Evolutionary conservation across 352 stramenopile genomes (phyloP).

Genomic region (Pythium sp.): DNA sequence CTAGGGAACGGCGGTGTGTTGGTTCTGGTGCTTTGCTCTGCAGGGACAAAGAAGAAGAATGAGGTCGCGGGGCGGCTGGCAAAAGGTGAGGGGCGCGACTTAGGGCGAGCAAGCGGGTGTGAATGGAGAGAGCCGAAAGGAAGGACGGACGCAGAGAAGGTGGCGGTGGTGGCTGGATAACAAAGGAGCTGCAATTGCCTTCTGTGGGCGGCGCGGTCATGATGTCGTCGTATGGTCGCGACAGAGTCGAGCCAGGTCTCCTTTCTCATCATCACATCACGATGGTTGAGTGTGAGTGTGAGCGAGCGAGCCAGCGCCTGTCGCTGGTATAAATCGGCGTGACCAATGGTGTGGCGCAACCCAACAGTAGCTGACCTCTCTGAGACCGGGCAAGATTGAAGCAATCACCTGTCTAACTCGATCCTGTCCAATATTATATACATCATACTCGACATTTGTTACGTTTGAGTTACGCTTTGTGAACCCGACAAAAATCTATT

Average conservation of each 20-base stretch:
- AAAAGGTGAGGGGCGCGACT: not conserved
- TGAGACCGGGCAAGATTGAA: not conserved
- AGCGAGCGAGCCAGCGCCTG: not conserved
- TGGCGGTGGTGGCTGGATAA: not conserved
- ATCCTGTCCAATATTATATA: not conserved
- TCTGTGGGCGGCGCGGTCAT: not conserved
- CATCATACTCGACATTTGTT: not conserved
- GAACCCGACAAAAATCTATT: not conserved
- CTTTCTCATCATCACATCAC: not conserved
- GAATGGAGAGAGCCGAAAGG: not conserved
- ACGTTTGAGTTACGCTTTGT: not conserved
- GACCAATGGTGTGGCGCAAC: not conserved
- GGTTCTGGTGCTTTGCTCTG: constrained; percentile 5
- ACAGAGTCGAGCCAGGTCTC: not conserved
- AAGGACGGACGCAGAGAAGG: constrained; percentile 1
- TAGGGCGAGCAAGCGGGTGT: not conserved
- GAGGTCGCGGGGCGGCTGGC: not conserved
- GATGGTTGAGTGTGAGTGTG: not conserved
- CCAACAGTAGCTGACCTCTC: not conserved
- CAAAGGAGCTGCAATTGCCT: not conserved
- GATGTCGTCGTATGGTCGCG: not conserved
- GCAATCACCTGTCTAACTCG: not conserved
- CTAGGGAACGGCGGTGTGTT: too few relatives aligned
- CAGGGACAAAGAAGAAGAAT: constrained; percentile 16
- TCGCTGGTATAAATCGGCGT: not conserved